Conservation (phyloP, 1,284 basidiomycete genomes). For the Phlebopus sp. region DNA sequence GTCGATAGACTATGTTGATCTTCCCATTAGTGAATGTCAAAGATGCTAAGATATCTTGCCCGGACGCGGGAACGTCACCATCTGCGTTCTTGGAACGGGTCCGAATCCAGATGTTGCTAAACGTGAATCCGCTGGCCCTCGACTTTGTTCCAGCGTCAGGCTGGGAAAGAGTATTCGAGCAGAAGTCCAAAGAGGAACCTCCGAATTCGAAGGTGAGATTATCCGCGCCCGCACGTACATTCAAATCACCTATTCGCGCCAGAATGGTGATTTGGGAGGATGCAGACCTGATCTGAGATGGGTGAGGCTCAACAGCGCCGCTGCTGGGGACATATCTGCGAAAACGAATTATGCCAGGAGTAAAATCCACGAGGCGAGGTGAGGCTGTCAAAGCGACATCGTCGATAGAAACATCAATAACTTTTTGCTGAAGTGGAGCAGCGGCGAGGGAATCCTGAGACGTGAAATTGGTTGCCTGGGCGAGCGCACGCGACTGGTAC, state of each 20-base stretch:
- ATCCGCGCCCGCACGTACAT: slow-evolving; percentile 54
- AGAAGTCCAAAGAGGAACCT: slow-evolving; percentile 37
- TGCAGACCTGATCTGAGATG: neutral
- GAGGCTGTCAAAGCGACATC: slow-evolving; percentile 48
- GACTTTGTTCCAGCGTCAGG: slow-evolving; percentile 37
- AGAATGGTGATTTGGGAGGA: slow-evolving; percentile 29
- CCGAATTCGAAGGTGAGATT: slow-evolving; percentile 48
- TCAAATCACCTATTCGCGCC: slow-evolving; percentile 39
- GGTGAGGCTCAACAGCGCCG: neutral
- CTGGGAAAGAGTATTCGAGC: slow-evolving; percentile 39
- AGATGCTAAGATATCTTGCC: slow-evolving; percentile 59
- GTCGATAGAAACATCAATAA: slow-evolving; percentile 40
- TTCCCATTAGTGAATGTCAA: slow-evolving; percentile 47
- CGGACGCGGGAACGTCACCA: slow-evolving; percentile 36
- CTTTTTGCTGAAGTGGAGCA: slow-evolving; percentile 35
- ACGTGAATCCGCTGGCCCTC: slow-evolving; percentile 46
- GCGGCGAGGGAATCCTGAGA: slow-evolving; percentile 17
- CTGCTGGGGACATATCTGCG: slow-evolving; percentile 22
- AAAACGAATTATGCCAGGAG: slow-evolving; percentile 55
- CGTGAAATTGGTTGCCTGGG: slow-evolving; percentile 10
- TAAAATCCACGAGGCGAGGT: slow-evolving; percentile 63
- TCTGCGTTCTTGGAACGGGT: slow-evolving; percentile 49
- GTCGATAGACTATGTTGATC: slow-evolving; percentile 43
- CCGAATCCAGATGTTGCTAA: slow-evolving; percentile 50
- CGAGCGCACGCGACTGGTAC: slow-evolving; percentile 18